Percentiles rank a stretch among this genome's conserved stretches.
Conservation (phyloP, 2,329 filamentous ascomycete species). For the Raffaelea albimanens region DNA sequence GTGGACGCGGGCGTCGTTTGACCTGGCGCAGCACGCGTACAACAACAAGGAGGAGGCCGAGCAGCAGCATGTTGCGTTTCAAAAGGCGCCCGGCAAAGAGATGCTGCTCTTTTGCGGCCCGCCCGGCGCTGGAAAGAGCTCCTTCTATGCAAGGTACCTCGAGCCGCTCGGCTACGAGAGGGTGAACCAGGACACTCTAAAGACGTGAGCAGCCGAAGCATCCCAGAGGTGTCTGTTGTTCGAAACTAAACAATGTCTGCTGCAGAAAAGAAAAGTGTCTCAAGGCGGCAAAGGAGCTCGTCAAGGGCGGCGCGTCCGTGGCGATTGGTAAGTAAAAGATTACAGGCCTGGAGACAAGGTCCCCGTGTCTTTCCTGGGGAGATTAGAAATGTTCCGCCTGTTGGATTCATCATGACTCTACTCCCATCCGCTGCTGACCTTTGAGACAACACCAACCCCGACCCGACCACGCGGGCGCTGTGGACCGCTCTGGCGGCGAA, state of each 20-base stretch:
- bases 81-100: slow-evolving; percentile 58
- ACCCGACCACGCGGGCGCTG: slow-evolving; percentile 62
- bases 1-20: slow-evolving; percentile 62
- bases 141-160: slow-evolving; percentile 73
- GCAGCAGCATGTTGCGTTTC: slow-evolving; percentile 36
- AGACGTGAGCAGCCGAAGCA: slow-evolving; percentile 46
- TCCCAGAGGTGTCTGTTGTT: no score
- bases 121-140: slow-evolving; percentile 85
- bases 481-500: slow-evolving; percentile 71
- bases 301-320: slow-evolving; percentile 59
- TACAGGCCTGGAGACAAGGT: no score
- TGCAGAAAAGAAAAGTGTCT: slow-evolving; percentile 54
- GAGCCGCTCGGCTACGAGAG: slow-evolving; percentile 72
- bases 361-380: background rate
- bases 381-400: no score
- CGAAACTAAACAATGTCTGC: no score
- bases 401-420: no score
- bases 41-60: slow-evolving; percentile 9
- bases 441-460: slow-evolving; percentile 90
- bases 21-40: slow-evolving; percentile 51
- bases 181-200: slow-evolving; percentile 84
- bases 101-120: slow-evolving; percentile 81
- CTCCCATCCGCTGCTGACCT: no score
- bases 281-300: slow-evolving; percentile 57
- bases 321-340: slow-evolving; percentile 53